Conservation (phyloP, 768 basidiomycete genomes). For the Grammothele lineata region DNA sequence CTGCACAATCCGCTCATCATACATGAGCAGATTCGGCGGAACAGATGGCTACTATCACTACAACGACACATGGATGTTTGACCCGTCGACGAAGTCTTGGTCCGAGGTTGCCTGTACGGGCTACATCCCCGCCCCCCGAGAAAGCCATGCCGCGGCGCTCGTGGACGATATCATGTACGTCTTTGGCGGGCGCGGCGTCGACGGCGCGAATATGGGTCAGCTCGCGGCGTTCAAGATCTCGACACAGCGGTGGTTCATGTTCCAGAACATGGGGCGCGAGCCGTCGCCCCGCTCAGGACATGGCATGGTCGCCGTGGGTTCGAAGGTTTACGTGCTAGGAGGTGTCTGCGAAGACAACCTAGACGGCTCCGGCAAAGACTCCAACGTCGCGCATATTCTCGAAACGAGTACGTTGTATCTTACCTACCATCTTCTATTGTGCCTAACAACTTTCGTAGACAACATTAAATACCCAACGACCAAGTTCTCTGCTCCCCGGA, state of each 20-base stretch:
- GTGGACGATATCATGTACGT: constrained; percentile 95
- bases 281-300: constrained; percentile 90
- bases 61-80: constrained; percentile 96
- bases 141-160: constrained; percentile 90
- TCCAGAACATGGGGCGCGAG: constrained; percentile 98
- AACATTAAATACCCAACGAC: constrained; percentile 79
- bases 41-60: constrained; percentile 99
- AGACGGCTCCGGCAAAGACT: constrained; percentile 49
- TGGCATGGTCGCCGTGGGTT: constrained; percentile 87
- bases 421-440: not conserved
- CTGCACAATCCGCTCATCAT: too few relatives aligned
- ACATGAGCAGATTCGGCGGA: constrained; percentile 72
- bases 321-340: constrained; percentile 84
- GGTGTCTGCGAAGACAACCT: constrained; percentile 78
- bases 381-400: constrained; percentile 73
- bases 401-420: constrained; percentile 75
- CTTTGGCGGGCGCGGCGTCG: constrained; percentile 92
- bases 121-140: constrained; percentile 86
- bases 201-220: constrained; percentile 89
- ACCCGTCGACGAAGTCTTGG: constrained; percentile 74
- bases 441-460: constrained; percentile 36
- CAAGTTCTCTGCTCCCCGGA: constrained; percentile 3
- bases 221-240: constrained; percentile 93
- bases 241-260: constrained; percentile 98
- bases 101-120: constrained; percentile 88